Base-by-base conservation (phyloP, 495 filamentous ascomycete species). In the Wilcoxina mikolae region DNA sequence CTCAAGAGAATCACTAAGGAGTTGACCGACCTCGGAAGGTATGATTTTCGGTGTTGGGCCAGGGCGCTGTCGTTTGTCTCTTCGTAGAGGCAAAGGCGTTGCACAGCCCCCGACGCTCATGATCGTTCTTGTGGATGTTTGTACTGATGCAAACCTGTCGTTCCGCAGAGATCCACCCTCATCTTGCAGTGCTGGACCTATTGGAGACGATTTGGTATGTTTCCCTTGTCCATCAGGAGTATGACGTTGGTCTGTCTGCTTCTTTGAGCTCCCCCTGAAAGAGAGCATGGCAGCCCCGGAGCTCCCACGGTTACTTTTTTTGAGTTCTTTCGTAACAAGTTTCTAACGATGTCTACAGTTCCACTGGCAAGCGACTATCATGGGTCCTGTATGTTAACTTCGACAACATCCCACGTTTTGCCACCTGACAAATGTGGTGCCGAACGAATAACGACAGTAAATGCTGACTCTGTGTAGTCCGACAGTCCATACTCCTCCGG, bases 1-100 rank as follows among this genome's bases (percentile, higher is more conserved):
- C 82, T 98, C 68, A 98, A 98, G 86, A 80, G 91, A 71, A 98
- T 98, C 76, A 95, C 95, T 81, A 98, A 96, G 82, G 91, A 98
- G 79, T 84, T 98, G 74, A 85, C 87, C 74, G 91, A 98, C 68
- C 82, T 98, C 68, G 91, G 91, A 76, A 87, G 91, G 90, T 98
- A 94, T 69, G 79, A 69, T 24, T 20, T 20, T 28, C 25, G 23
- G 12, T 2, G 24, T 29, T 28, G 7, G 25, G 46, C 12, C 20
- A 18, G 10, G 10, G 7, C 17, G n/a, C 39, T 18, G 39, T 20
- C 39, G 17, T 43, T 23, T 12, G 18, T 48, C 29, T 31, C 4
- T 15, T 20, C 31, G 12, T 41, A 10, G 31, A 26, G 38, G 50
- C 29, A 24, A 29, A 29, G 31, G 45, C 44, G 56, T 57, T 48